A percentile compares a stretch with the other conserved stretches of the same genome.
These are phyloP conservation scores for Globisporangium ultimum DNA, from an alignment of 352 stramenopile genomes.

Conservation along the genomic window DNA sequence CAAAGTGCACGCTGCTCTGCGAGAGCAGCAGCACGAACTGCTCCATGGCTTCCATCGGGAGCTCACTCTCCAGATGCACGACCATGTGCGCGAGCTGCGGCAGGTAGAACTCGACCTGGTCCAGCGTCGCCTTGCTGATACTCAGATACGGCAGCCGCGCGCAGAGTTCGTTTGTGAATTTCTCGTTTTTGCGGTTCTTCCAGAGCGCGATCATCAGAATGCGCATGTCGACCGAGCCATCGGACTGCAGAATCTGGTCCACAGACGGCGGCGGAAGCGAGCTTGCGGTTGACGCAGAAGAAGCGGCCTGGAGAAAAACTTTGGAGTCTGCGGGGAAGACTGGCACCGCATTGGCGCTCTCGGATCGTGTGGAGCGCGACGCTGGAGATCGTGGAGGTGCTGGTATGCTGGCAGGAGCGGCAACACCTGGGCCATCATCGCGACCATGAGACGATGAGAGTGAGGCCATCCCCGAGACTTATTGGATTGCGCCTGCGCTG, in stretches of 20 bases:
- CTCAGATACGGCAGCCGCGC: constrained; percentile 47
- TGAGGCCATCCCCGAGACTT: too few relatives aligned
- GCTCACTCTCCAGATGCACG: constrained; percentile 73
- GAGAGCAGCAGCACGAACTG: constrained; percentile 75
- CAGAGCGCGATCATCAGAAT: constrained; percentile 73
- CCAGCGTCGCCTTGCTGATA: constrained; percentile 48
- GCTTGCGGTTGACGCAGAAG: neutral
- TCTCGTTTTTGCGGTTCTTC: constrained; percentile 56
- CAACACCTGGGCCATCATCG: too few relatives aligned
- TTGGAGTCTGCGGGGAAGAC: too few relatives aligned
- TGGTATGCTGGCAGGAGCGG: too few relatives aligned
- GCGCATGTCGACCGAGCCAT: constrained; percentile 64
- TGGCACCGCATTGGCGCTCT: too few relatives aligned
- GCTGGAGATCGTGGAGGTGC: too few relatives aligned
- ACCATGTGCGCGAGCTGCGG: constrained; percentile 84
- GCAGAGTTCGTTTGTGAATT: constrained; percentile 64
- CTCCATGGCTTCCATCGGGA: constrained; percentile 74
- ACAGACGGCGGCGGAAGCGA: constrained; percentile 2
- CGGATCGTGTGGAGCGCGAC: too few relatives aligned
- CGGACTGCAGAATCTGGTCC: constrained; percentile 32
- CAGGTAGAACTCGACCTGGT: constrained; percentile 80
- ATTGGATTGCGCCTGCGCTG: too few relatives aligned
- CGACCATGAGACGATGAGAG: too few relatives aligned
- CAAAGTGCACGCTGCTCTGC: constrained; percentile 77
- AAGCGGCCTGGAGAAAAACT: too few relatives aligned